Conservation (phyloP, 768 basidiomycete species). For the Mycena capillaripes region DNA sequence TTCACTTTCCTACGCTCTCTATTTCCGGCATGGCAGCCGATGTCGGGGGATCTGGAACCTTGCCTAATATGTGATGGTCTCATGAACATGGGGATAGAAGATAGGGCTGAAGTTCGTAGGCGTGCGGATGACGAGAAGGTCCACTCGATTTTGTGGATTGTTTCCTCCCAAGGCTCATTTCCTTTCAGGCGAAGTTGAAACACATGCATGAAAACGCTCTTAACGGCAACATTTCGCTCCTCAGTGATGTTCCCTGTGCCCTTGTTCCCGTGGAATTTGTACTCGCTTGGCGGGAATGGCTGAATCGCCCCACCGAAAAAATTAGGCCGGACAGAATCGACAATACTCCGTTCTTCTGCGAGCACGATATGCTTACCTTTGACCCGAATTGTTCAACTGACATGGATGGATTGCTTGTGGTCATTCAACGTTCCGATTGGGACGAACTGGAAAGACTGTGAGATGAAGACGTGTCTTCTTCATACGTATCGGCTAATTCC, state of each 20-base stretch:
- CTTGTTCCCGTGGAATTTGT: constrained; percentile 74
- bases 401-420: constrained; percentile 65
- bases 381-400: constrained; percentile 77
- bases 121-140: constrained; percentile 88
- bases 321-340: constrained; percentile 74
- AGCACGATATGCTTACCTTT: constrained; percentile 72
- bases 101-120: constrained; percentile 72
- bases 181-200: constrained; percentile 70
- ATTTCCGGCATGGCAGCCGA: constrained; percentile 77
- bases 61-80: constrained; percentile 77
- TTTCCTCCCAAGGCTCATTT: constrained; percentile 32
- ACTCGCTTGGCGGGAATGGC: constrained; percentile 80
- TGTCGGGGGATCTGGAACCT: constrained; percentile 61
- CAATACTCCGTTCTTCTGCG: constrained; percentile 75
- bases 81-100: constrained; percentile 69
- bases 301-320: constrained; percentile 65
- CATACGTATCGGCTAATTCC: constrained; percentile 2
- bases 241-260: constrained; percentile 67
- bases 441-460: constrained; percentile 70
- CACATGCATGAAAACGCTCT: constrained; percentile 72
- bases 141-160: neutral
- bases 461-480: constrained; percentile 44
- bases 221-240: constrained; percentile 58
- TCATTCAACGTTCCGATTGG: constrained; percentile 79
- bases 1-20: constrained; percentile 64